These are phyloP conservation scores for Imleria badia DNA, from an alignment of 768 basidiomycete species.

Conservation along the genomic window DNA sequence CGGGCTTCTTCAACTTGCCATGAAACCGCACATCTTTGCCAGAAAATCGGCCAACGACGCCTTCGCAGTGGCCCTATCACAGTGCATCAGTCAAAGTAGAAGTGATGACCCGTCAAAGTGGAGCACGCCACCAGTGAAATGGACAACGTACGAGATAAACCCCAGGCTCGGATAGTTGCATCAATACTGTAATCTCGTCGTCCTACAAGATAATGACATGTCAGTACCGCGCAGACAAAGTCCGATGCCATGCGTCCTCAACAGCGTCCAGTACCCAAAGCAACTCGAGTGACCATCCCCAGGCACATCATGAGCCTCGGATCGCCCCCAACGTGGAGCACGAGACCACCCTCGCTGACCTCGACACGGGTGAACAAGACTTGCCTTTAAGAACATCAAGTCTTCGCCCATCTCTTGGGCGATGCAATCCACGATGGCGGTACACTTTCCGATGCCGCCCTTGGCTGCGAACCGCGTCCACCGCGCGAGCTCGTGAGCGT, in stretches of 20 bases:
- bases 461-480: constrained; percentile 87
- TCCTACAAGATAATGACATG: constrained; percentile 44
- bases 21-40: constrained; percentile 66
- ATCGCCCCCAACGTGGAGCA: neutral
- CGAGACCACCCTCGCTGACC: neutral
- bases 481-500: constrained; percentile 66
- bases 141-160: constrained; percentile 61
- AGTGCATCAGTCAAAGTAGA: neutral
- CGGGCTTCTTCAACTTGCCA: constrained; percentile 72
- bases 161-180: constrained; percentile 61
- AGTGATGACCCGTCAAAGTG: neutral
- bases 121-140: too few species aligned
- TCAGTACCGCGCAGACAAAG: constrained; percentile 7
- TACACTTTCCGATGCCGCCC: constrained; percentile 82
- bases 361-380: constrained; percentile 11
- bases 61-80: constrained; percentile 79
- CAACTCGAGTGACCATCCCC: too few species aligned
- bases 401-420: constrained; percentile 67
- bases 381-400: constrained; percentile 83
- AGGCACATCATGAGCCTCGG: neutral
- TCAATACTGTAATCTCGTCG: constrained; percentile 76
- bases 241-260: neutral
- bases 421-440: constrained; percentile 70
- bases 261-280: neutral
- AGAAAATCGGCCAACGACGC: constrained; percentile 75